phyloP scores from a whole-genome alignment of 192 early-diverging fungal species.

The Coemansia sp. region DNA sequence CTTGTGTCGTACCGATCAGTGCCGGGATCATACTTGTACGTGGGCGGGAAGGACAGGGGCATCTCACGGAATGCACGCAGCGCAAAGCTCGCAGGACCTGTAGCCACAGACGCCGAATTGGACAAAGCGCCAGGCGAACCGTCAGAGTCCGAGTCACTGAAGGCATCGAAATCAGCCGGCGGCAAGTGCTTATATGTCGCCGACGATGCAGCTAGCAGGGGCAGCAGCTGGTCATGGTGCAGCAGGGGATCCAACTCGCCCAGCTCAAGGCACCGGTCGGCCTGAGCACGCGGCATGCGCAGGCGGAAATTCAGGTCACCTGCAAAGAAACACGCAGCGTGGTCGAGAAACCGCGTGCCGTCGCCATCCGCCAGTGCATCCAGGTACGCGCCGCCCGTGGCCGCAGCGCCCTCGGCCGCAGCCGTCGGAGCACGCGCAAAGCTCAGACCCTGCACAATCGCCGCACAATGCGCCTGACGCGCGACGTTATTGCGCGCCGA shows the following conservation, averaged over 20 bases:
- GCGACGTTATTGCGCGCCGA: slow-evolving; percentile 67
- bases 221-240: slow-evolving; percentile 62
- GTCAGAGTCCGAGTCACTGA: slow-evolving; percentile 13
- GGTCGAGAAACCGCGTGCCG: slow-evolving; percentile 78
- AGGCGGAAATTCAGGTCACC: slow-evolving; percentile 98
- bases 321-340: slow-evolving; percentile 68
- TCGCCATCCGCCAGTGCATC: slow-evolving; percentile 68
- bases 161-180: background rate
- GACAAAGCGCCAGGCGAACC: slow-evolving; percentile 19
- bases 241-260: slow-evolving; percentile 59
- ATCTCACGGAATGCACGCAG: slow-evolving; percentile 75
- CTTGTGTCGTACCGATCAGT: slow-evolving; percentile 84
- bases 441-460: slow-evolving; percentile 50
- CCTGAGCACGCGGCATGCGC: slow-evolving; percentile 63
- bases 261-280: slow-evolving; percentile 53
- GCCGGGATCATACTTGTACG: slow-evolving; percentile 95
- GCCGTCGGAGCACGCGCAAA: slow-evolving; percentile 16
- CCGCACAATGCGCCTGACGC: slow-evolving; percentile 62
- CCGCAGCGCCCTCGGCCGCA: background rate
- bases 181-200: background rate
- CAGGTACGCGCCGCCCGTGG: slow-evolving; percentile 53
- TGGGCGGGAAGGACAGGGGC: slow-evolving; percentile 80
- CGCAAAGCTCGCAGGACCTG: slow-evolving; percentile 64
- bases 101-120: background rate
- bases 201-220: slow-evolving; percentile 8